These are phyloP conservation scores for Ophiostoma fasciatum DNA, from an alignment of 2,329 filamentous ascomycete species.

Conservation along the genomic window DNA sequence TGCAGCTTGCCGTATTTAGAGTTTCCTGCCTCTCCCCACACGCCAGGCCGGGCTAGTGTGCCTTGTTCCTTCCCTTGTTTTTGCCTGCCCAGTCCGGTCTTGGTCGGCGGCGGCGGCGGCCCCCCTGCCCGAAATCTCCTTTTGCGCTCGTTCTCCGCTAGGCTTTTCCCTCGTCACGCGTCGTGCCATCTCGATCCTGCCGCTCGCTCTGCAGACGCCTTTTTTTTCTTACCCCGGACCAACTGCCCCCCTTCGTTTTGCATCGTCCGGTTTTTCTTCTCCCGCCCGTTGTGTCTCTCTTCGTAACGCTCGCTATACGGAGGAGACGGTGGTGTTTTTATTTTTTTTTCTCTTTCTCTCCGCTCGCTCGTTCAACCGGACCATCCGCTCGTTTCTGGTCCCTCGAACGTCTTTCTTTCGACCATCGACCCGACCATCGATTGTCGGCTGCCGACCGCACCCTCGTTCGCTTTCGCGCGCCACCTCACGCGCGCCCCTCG, in stretches of 20 bases:
- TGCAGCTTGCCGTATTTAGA: no score
- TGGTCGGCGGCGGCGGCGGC: no score
- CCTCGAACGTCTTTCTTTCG: neutral
- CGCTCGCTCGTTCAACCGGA: slow-evolving; percentile 1
- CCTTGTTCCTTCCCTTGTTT: slow-evolving; percentile 1
- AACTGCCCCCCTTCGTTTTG: neutral
- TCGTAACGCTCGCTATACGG: no score
- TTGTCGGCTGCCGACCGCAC: neutral
- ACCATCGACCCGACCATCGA: no score
- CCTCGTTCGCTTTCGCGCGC: neutral
- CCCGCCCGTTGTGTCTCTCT: neutral
- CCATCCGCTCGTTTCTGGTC: slow-evolving; percentile 1
- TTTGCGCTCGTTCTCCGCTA: neutral
- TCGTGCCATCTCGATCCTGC: no score
- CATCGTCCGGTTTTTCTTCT: neutral
- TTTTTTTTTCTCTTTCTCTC: neutral
- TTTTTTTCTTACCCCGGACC: neutral
- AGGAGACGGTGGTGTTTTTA: no score
- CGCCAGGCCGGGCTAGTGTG: neutral
- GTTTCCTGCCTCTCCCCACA: no score
- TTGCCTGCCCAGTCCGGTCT: neutral
- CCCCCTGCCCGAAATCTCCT: neutral
- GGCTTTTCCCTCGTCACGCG: neutral
- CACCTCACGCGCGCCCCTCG: no score
- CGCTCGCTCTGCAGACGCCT: slow-evolving; percentile 1